Base-by-base conservation (phyloP, 768 basidiomycete species). In the Symmetrospora coprosmae region DNA sequence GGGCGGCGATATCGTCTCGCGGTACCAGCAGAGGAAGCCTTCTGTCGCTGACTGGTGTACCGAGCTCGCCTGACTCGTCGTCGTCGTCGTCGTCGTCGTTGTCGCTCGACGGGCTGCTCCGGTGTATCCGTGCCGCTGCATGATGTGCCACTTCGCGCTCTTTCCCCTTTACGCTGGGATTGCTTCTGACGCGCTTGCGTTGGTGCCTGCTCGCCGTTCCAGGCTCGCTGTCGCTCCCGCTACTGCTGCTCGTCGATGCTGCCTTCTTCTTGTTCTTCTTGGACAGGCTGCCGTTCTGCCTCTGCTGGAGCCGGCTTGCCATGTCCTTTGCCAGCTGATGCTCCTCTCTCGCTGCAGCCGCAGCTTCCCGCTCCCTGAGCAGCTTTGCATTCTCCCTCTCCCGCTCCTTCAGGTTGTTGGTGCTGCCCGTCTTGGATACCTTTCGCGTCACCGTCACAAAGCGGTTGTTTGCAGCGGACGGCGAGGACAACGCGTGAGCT, bases 261-360 rank as follows among this genome's bases (percentile, higher is more conserved):
- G 28, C 25, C 33, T 25, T 50, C 23, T 31, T 30, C 49, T 50
- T 50, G 49, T 38, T 21, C 52, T 21, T 28, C 52, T 41, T 41
- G 37, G n/a, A 34, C 19, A 55, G 37, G 52, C 52, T 55, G 37
- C 35, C n/a, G n/a, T n/a, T n/a, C n/a, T n/a, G n/a, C n/a, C n/a
- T n/a, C n/a, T n/a, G n/a, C n/a, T n/a, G n/a, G n/a, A n/a, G n/a
- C n/a, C n/a, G n/a, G n/a, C n/a, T n/a, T n/a, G n/a, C n/a, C n/a
- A n/a, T n/a, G n/a, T n/a, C n/a, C n/a, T n/a, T n/a, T n/a, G n/a
- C n/a, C n/a, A n/a, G n/a, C n/a, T n/a, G n/a, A n/a, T n/a, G n/a
- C n/a, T n/a, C n/a, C n/a, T n/a, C n/a, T n/a, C n/a, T n/a, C n/a
- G n/a, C n/a, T n/a, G n/a, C n/a, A n/a, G n/a, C n/a, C n/a, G n/a